Evolutionary conservation across 2,329 filamentous ascomycete genomes (phyloP).

Genomic region (Berkeleyomyces rouxiae): DNA sequence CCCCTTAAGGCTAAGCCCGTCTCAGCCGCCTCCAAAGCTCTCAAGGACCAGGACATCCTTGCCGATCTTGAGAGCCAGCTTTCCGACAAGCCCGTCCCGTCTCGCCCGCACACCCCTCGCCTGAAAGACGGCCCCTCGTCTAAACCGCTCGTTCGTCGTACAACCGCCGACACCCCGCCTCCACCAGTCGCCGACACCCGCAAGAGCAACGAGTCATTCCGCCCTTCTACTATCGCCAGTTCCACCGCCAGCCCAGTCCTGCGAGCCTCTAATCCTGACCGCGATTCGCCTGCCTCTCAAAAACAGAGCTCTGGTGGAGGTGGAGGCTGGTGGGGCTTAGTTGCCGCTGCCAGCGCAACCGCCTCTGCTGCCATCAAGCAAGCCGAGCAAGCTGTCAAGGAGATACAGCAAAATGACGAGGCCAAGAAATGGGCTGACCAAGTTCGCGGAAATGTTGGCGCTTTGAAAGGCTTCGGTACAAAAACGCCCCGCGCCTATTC

Average conservation of each 20-base stretch:
- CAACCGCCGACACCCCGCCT: constrained; percentile 17
- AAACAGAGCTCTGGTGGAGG: constrained; percentile 27
- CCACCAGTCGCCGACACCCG: constrained; percentile 26
- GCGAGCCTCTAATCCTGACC: neutral
- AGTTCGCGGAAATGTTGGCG: constrained; percentile 73
- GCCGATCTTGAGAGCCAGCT: constrained; percentile 67
- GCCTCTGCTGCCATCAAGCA: constrained; percentile 61
- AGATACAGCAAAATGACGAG: constrained; percentile 92
- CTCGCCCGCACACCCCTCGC: constrained; percentile 71
- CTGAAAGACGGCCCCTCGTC: constrained; percentile 36
- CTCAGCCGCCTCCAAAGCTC: constrained; percentile 32
- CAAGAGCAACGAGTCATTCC: constrained; percentile 63
- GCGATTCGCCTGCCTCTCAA: constrained; percentile 40
- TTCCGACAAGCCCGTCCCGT: constrained; percentile 52
- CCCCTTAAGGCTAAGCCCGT: constrained; percentile 28
- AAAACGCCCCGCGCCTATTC: constrained; percentile 10
- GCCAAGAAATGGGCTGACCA: constrained; percentile 93
- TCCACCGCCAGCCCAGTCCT: constrained; percentile 41
- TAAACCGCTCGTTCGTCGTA: constrained; percentile 49
- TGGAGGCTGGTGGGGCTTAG: constrained; percentile 77
- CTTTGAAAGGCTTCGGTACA: constrained; percentile 58
- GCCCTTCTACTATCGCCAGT: constrained; percentile 48
- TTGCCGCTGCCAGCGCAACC: constrained; percentile 36
- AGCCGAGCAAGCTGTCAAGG: constrained; percentile 81
- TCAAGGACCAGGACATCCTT: constrained; percentile 55